Conservation (phyloP, 306 rosid species). For the Quercus berberidifolia region DNA sequence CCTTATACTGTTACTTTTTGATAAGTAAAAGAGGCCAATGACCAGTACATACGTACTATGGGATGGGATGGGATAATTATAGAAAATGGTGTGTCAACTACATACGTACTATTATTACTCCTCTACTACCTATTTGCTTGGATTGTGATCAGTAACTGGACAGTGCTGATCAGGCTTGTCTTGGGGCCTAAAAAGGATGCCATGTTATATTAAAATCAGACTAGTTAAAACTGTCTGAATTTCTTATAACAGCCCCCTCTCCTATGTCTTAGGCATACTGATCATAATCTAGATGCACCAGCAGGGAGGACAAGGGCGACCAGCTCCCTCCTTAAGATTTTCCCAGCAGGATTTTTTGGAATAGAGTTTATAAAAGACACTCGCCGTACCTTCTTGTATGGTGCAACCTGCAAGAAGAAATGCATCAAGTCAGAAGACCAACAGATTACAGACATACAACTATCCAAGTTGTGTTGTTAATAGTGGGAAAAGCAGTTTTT, state of each 20-base stretch:
- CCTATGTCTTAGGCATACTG: neutral
- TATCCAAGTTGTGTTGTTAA: neutral
- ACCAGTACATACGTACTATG: too few species aligned
- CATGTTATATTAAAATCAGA: neutral
- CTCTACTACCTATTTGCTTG: neutral
- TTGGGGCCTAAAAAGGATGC: neutral
- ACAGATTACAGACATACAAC: neutral
- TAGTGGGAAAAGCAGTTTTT: neutral
- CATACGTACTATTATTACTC: too few species aligned
- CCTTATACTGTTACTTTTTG: too few species aligned
- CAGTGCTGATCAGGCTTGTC: neutral
- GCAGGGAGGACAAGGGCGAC: slow-evolving; percentile 48
- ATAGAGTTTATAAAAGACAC: slow-evolving; percentile 62
- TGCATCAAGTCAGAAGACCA: neutral
- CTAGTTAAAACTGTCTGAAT: too few species aligned
- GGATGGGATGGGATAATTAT: neutral
- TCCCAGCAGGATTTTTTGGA: slow-evolving; percentile 80
- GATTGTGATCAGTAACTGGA: neutral
- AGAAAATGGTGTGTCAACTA: too few species aligned
- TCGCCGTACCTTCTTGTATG: slow-evolving; percentile 84
- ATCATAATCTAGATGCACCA: slow-evolving; percentile 57
- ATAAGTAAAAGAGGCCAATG: too few species aligned
- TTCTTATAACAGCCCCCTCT: too few species aligned
- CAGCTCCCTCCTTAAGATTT: slow-evolving; percentile 83
- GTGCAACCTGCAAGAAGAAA: slow-evolving; percentile 62